Conservation (phyloP, 1,139 yeast species). For the Wickerhamomyces sp. region DNA sequence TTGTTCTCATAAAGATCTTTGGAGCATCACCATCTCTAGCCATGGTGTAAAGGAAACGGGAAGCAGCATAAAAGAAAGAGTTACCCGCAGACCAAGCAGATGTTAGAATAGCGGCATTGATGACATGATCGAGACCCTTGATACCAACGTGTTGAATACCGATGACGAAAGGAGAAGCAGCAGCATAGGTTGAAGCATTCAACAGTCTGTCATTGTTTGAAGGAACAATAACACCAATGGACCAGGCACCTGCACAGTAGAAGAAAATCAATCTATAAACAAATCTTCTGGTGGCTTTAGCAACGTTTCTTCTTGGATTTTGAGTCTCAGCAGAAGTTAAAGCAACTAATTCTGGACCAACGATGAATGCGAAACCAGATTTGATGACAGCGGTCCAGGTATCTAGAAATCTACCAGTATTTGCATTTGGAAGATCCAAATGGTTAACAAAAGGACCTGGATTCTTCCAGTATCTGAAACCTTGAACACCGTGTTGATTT, state of each 20-base stretch:
- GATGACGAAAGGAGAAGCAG: slow-evolving; percentile 49
- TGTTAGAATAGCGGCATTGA: slow-evolving; percentile 46
- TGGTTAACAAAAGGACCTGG: slow-evolving; percentile 48
- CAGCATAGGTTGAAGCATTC: slow-evolving; percentile 50
- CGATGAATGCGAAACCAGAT: slow-evolving; percentile 59
- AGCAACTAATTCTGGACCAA: slow-evolving; percentile 77
- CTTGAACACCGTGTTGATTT: slow-evolving; percentile 57
- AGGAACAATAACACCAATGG: slow-evolving; percentile 53
- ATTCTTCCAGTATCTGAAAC: slow-evolving; percentile 55
- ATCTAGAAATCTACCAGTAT: slow-evolving; percentile 56
- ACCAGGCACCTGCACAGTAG: slow-evolving; percentile 54
- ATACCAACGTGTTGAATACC: slow-evolving; percentile 43
- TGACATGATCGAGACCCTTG: slow-evolving; percentile 45
- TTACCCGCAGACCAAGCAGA: slow-evolving; percentile 59
- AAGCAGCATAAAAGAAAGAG: slow-evolving; percentile 51
- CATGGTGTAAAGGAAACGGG: slow-evolving; percentile 53
- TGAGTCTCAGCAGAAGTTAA: slow-evolving; percentile 76
- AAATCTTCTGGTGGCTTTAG: slow-evolving; percentile 69
- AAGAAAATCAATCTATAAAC: slow-evolving; percentile 62
- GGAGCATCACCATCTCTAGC: slow-evolving; percentile 58
- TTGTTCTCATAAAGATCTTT: slow-evolving; percentile 34
- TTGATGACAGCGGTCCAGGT: slow-evolving; percentile 60
- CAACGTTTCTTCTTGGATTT: slow-evolving; percentile 67
- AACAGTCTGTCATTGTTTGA: slow-evolving; percentile 35
- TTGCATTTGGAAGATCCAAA: slow-evolving; percentile 39